phyloP scores from a whole-genome alignment of 83 land plant species.

The Picea abies region DNA sequence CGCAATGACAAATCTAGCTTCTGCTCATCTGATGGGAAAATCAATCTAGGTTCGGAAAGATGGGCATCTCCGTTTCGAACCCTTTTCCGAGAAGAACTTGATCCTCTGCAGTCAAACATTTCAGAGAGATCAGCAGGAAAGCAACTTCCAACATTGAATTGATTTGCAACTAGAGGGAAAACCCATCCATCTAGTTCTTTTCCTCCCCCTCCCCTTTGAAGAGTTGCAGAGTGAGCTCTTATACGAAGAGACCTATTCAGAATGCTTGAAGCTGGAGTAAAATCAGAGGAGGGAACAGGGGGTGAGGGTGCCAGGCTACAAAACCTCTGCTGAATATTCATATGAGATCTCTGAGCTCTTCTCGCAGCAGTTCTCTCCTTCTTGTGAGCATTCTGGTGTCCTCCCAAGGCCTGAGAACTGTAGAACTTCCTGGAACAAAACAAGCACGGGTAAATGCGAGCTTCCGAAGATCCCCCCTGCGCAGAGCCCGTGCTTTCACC shows the following conservation, averaged over 20 bases:
- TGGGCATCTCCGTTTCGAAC: background rate
- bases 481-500: conserved; percentile 15
- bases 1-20: conserved; percentile 14
- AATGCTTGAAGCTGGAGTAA: conserved; percentile 5
- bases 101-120: background rate
- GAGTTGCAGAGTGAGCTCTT: conserved; percentile 8
- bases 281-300: background rate
- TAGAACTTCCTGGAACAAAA: conserved; percentile 55
- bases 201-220: background rate
- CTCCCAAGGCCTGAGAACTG: conserved; percentile 61
- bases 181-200: conserved; percentile 2
- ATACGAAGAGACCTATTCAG: conserved; percentile 15
- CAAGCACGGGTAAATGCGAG: conserved; percentile 42
- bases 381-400: conserved; percentile 65
- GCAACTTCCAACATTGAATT: background rate
- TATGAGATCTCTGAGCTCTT: conserved; percentile 24
- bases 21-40: conserved; percentile 11
- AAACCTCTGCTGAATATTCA: conserved; percentile 16
- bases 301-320: conserved; percentile 11
- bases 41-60: background rate
- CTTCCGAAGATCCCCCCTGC: conserved; percentile 12
- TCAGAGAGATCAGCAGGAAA: background rate
- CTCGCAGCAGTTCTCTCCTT: conserved; percentile 44
- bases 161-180: conserved; percentile 2
- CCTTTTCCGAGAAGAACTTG: background rate